A percentile compares a stretch with the other conserved stretches of the same genome.
Evolutionary conservation across 805 yeast species (phyloP).

Genomic region (Kodamaea kaohsiungensis): DNA sequence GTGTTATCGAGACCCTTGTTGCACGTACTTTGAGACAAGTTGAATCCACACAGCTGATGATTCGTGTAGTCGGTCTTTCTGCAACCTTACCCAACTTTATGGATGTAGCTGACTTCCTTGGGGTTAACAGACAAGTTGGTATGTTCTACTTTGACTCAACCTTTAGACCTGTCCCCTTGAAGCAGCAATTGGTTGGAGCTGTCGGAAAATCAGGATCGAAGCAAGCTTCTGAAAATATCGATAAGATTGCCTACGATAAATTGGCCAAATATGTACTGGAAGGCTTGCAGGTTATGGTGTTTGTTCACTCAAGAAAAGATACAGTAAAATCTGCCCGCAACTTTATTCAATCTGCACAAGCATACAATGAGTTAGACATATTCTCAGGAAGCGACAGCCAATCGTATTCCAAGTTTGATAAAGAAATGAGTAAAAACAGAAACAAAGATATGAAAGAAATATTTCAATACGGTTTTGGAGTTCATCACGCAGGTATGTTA

Average conservation of each 20-base stretch:
- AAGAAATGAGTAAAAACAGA: conserved; percentile 70
- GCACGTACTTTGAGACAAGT: conserved; percentile 95
- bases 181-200: conserved; percentile 86
- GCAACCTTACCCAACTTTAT: conserved; percentile 90
- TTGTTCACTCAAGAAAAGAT: conserved; percentile 94
- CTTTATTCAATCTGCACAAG: conserved; percentile 67
- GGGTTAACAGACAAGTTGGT: conserved; percentile 87
- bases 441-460: conserved; percentile 81
- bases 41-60: conserved; percentile 91
- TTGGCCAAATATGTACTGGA: conserved; percentile 61
- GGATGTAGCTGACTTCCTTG: conserved; percentile 93
- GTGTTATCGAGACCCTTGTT: conserved; percentile 92
- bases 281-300: conserved; percentile 93
- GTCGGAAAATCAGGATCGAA: conserved; percentile 80
- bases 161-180: conserved; percentile 90
- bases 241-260: conserved; percentile 74
- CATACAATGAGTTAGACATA: conserved; percentile 52
- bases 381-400: conserved; percentile 57
- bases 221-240: conserved; percentile 71
- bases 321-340: conserved; percentile 81
- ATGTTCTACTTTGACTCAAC: conserved; percentile 93
- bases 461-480: conserved; percentile 80
- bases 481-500: conserved; percentile 97
- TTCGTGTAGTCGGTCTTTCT: conserved; percentile 88
- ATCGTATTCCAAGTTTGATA: conserved; percentile 43